Base-by-base conservation (phyloP, 768 basidiomycete genomes). In the Favolaschia claudopus region DNA sequence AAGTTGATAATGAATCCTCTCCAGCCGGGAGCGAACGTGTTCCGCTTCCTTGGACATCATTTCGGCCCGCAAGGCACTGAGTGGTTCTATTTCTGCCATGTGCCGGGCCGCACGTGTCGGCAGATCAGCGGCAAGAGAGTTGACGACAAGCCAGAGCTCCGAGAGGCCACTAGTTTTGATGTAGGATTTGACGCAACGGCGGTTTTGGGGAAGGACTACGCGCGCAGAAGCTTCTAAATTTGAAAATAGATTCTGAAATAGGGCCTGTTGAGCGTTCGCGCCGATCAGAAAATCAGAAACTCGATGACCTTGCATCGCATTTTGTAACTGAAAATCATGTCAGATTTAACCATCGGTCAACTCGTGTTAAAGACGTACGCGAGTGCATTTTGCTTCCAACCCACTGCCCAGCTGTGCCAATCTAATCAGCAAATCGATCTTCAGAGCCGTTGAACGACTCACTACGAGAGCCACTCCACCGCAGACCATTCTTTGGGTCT, bases 341-440 rank as follows among this genome's bases (percentile, higher is more conserved):
- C 19, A 7, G 43, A 13, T 36, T 15, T 19, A 8, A 40, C 19
- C n/a, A 15, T 4, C 4, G 1, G 17, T 1, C 9, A 7, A 20
- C 17, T 5, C 12, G 13, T 20, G 32, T 27, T 1, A 12, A 31
- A 42, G 7, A 62, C 65, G 7, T 46, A 72, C 64, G 58, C 55
- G n/a, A 71, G 45, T 17, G 67, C 59, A 46, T 68, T 69, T 45
- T 67, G 67, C 50, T 70, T 69, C 57, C 70, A 70, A 13, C 71
- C 71, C 3, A 54, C 69, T 1, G 71, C 70, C 66, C 70, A 70
- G 33, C 71, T 72, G 38, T 13, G 39, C 31, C 25, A n/a, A 22
- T n/a, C 19, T 10, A 27, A 13, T 9, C 20, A 47, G 28, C 29
- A 20, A 49, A 47, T 54, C 36, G 1, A 24, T 29, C 15, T 43